These are phyloP conservation scores for Gossypium laxum DNA, from an alignment of 441 rosid species.

Conservation along the genomic window DNA sequence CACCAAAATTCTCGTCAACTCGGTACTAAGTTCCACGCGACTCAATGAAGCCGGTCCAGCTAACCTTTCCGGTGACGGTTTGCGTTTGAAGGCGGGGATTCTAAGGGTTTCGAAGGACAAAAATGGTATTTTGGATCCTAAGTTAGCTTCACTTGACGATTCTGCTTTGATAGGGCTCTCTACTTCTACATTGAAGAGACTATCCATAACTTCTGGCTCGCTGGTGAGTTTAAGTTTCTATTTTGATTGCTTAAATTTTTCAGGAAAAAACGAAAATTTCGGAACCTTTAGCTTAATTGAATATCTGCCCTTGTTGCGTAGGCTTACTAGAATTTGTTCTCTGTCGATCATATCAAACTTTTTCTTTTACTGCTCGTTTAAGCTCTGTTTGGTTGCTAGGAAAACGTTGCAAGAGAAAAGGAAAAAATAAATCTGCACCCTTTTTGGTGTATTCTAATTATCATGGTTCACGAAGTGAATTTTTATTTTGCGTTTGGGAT, in stretches of 20 bases:
- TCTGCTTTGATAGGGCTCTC: conserved; percentile 61
- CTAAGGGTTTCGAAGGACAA: conserved; percentile 39
- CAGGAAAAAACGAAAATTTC: neutral
- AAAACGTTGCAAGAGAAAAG: neutral
- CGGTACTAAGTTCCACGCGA: conserved; percentile 37
- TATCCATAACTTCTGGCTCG: conserved; percentile 62
- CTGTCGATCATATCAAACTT: neutral
- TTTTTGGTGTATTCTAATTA: no score
- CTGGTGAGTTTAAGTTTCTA: conserved; percentile 33
- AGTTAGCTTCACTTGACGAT: conserved; percentile 42
- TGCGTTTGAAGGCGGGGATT: conserved; percentile 51
- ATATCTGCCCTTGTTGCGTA: neutral
- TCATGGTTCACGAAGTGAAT: neutral
- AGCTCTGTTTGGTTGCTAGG: neutral
- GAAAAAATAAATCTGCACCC: neutral
- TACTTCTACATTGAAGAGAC: conserved; percentile 50
- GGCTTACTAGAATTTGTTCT: neutral
- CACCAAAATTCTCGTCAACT: conserved; percentile 50
- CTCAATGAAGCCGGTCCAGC: conserved; percentile 9
- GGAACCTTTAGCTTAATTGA: neutral
- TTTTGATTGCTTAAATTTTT: neutral
- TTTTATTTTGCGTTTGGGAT: neutral
- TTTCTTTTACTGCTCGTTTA: neutral
- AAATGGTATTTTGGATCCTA: conserved; percentile 23
- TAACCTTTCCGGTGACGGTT: conserved; percentile 4